Base-by-base conservation (phyloP, 2,329 filamentous ascomycete species). In the Exophiala alcalophila region DNA sequence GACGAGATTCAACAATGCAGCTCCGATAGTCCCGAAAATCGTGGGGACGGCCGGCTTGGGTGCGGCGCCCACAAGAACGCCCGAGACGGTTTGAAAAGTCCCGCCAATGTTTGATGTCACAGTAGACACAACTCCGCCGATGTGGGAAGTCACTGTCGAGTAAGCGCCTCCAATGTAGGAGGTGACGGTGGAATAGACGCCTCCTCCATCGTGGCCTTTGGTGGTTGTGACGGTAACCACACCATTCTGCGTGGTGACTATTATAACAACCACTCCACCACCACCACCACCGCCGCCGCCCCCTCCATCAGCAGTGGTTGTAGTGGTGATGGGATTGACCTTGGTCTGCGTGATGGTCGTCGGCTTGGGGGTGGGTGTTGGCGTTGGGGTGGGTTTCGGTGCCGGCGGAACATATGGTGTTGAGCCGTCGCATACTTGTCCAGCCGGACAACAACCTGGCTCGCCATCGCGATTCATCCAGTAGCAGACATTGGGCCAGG, bases 381-480 rank as follows among this genome's bases (percentile, higher is more conserved):
- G 37, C 9, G 36, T 38, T 10, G 41, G 23, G 14, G 42, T 46
- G 12, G 27, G 19, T 5, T 38, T 42, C 18, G 18, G 33, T 8
- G 44, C 40, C 19, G 44, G 29, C 4, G 41, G 38, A 19, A 37
- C 43, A 16, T 32, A 47, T 23, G 47, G 47, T 7, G 45, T 26
- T 18, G 35, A 27, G 4, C 49, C 49, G 32, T 42, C 28, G 27
- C 58, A 60, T n/a, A 49, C 45, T 43, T 54, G 44, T 25, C 56
- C 58, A 16, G 51, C 40, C 2, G 57, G 55, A 51, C 58, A 60
- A 42, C 58, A 61, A 11, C 48, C 55, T 7, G 57, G 50, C 3
- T 42, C 33, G 5, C 57, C 55, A n/a, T 54, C 43, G 16, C 56
- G 48, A 31, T 60, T 49, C 16, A 52, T 47, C 49, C 55, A 59